Evolutionary conservation across 306 rosid genomes (phyloP).

Genomic region (Prunus armeniaca): DNA sequence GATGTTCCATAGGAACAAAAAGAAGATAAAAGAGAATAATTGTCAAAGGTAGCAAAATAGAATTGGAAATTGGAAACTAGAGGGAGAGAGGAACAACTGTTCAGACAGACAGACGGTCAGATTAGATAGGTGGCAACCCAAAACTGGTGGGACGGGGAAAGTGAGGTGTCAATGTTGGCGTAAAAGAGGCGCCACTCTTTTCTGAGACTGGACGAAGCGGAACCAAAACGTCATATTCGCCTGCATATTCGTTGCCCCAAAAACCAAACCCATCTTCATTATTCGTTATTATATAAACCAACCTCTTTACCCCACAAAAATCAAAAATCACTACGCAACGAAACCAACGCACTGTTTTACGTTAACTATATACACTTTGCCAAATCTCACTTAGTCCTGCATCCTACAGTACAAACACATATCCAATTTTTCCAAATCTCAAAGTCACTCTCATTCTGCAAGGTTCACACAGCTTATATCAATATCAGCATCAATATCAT

Average conservation of each 20-base stretch:
- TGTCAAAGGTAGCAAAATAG: too few species aligned
- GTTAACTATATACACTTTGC: neutral
- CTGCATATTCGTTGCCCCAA: constrained; percentile 30
- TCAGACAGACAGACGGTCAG: too few species aligned
- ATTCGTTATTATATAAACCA: too few species aligned
- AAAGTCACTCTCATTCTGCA: neutral
- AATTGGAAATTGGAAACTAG: too few species aligned
- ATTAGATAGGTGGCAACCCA: neutral
- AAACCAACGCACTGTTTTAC: neutral
- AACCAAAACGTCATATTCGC: constrained; percentile 28
- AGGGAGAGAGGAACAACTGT: too few species aligned
- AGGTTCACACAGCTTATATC: neutral
- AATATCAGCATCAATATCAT: neutral
- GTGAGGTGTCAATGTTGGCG: constrained; percentile 27
- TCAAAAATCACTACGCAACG: neutral
- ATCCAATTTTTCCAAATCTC: neutral
- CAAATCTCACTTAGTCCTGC: neutral
- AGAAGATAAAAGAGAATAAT: too few species aligned
- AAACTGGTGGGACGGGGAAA: neutral
- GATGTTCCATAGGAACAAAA: too few species aligned
- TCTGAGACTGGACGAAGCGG: constrained; percentile 11
- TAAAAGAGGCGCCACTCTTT: constrained; percentile 45
- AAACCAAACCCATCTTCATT: neutral
- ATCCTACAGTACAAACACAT: neutral
- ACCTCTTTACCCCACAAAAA: too few species aligned